Conservation (phyloP, 306 rosid species). For the Ceratonia siliqua region DNA sequence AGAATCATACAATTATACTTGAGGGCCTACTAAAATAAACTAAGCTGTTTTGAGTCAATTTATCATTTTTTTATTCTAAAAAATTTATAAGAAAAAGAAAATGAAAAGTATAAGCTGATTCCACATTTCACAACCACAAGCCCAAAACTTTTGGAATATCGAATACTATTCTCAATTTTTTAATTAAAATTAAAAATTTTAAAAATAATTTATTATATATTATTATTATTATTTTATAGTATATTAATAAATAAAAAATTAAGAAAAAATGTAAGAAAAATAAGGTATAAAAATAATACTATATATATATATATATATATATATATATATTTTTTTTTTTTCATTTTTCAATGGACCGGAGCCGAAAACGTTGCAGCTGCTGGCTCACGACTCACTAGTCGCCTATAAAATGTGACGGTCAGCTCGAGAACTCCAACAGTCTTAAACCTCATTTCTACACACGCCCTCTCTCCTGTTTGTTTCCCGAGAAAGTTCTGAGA, state of each 20-base stretch:
- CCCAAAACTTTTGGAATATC: neutral
- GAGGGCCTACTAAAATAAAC: too few relatives aligned
- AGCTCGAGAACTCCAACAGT: neutral
- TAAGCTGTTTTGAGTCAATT: neutral
- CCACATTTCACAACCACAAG: neutral
- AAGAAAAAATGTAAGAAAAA: too few relatives aligned
- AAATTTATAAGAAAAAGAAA: neutral
- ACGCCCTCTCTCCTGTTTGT: neutral
- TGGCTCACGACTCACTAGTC: neutral
- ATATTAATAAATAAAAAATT: too few relatives aligned
- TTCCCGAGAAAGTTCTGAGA: neutral
- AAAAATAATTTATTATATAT: too few relatives aligned
- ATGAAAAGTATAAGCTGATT: neutral
- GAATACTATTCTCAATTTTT: too few relatives aligned
- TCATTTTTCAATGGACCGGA: neutral
- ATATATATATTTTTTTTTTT: neutral
- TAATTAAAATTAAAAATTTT: too few relatives aligned
- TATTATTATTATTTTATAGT: too few relatives aligned
- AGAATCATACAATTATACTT: too few relatives aligned
- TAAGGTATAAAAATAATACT: neutral
- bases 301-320: neutral
- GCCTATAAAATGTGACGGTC: neutral
- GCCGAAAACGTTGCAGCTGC: constrained; percentile 3
- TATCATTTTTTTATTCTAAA: neutral
- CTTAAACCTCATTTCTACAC: neutral